Evolutionary conservation across 1,139 yeast genomes (phyloP).

Genomic region (Hansenula lynferdii): DNA sequence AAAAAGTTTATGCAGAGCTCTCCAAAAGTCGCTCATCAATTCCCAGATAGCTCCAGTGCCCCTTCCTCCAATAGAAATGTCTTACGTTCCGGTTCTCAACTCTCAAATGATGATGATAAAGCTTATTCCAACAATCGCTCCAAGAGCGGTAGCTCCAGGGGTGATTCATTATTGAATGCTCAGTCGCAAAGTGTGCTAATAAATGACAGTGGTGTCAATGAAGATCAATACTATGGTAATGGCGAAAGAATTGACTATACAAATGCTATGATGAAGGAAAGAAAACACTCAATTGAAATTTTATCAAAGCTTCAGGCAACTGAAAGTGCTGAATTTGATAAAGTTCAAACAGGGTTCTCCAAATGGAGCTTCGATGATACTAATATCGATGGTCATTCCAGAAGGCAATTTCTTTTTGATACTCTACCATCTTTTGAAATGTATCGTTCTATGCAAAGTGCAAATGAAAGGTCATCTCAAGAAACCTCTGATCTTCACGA

Average conservation of each 20-base stretch:
- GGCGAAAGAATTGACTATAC: not conserved
- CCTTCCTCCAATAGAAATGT: too few species aligned
- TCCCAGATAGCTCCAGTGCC: too few species aligned
- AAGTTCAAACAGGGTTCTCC: not conserved
- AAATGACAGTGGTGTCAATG: not conserved
- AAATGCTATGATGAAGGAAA: not conserved
- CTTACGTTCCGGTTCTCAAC: too few species aligned
- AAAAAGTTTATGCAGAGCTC: too few species aligned
- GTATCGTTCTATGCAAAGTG: constrained; percentile 49
- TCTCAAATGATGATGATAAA: too few species aligned
- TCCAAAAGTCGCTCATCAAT: too few species aligned
- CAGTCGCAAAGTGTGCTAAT: too few species aligned
- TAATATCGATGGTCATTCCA: not conserved
- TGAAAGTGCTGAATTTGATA: not conserved
- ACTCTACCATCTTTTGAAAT: constrained; percentile 56
- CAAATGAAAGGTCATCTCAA: constrained; percentile 25
- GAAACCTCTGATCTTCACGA: not conserved
- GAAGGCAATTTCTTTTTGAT: constrained; percentile 24
- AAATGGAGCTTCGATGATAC: not conserved
- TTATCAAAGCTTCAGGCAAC: not conserved
- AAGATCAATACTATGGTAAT: not conserved
- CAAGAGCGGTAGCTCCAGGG: too few species aligned
- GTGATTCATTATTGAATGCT: too few species aligned
- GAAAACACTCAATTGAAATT: not conserved
- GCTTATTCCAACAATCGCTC: too few species aligned